Percentiles rank a stretch among this genome's conserved stretches.
Conservation (phyloP, 106 monocot genomes). For the Dendrobium officinale region DNA sequence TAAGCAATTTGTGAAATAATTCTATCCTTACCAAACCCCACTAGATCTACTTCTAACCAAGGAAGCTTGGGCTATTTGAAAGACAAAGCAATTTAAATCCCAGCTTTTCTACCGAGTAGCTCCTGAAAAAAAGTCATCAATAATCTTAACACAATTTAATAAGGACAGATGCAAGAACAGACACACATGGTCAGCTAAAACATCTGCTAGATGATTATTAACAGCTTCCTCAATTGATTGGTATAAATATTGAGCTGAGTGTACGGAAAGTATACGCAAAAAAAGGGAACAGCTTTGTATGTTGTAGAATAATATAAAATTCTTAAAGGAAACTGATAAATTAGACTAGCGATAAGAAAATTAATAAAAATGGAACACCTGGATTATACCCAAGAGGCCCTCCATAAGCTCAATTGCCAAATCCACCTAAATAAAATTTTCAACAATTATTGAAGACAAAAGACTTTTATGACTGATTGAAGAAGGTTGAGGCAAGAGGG, state of each 20-base stretch:
- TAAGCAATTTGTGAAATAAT: background rate
- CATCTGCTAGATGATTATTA: background rate
- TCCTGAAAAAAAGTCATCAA: background rate
- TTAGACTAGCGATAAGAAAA: background rate
- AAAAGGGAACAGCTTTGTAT: background rate
- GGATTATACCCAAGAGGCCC: conserved; percentile 71
- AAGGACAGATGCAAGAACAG: background rate
- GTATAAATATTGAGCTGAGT: background rate
- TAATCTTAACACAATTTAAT: background rate
- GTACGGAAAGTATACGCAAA: background rate
- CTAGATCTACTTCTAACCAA: background rate
- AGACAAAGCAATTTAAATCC: background rate
- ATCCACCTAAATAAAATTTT: conserved; percentile 48
- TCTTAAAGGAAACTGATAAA: too few relatives aligned
- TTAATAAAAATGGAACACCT: conserved; percentile 32
- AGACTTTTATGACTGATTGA: background rate
- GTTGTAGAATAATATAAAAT: background rate
- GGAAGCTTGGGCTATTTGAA: background rate
- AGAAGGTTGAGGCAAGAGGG: background rate
- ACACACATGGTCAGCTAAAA: background rate
- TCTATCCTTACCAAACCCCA: background rate
- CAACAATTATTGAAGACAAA: conserved; percentile 15
- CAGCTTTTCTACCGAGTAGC: background rate
- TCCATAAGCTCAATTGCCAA: conserved; percentile 79
- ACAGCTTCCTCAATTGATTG: background rate